Conservation (phyloP, 805 yeast genomes). For the Yamadazyma scolyti region DNA sequence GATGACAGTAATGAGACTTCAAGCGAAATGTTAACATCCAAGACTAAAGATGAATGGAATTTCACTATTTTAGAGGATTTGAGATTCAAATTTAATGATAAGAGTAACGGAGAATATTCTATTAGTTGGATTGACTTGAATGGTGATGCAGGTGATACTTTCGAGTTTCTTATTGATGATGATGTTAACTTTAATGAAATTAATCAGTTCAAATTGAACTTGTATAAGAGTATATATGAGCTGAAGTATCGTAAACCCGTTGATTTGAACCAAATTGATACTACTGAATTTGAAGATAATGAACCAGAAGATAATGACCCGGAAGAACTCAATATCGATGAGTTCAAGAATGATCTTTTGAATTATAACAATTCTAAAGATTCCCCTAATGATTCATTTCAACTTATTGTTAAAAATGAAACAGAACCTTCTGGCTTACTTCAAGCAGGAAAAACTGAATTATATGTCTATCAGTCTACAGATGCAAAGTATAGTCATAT, state of each 20-base stretch:
- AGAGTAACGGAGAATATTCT: conserved; percentile 49
- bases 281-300: conserved; percentile 45
- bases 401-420: neutral
- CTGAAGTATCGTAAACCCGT: conserved; percentile 42
- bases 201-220: conserved; percentile 55
- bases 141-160: conserved; percentile 84
- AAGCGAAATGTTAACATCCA: conserved; percentile 17
- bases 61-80: conserved; percentile 64
- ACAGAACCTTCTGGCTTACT: no score
- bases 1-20: conserved; percentile 15
- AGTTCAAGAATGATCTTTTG: conserved; percentile 14
- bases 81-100: conserved; percentile 49
- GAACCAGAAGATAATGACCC: conserved; percentile 50
- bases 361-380: neutral
- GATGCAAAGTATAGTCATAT: no score
- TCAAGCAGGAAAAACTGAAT: no score
- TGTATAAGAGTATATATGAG: conserved; percentile 72
- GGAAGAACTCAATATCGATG: conserved; percentile 19
- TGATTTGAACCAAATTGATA: conserved; percentile 16
- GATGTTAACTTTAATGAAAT: conserved; percentile 53
- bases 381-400: neutral
- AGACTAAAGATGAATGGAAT: conserved; percentile 61
- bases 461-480: no score
- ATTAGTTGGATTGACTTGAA: conserved; percentile 78
- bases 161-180: conserved; percentile 72